A percentile compares a stretch with the other conserved stretches of the same genome.
Conservation (phyloP, 768 basidiomycete genomes). For the Xanthoconium stramineum region DNA sequence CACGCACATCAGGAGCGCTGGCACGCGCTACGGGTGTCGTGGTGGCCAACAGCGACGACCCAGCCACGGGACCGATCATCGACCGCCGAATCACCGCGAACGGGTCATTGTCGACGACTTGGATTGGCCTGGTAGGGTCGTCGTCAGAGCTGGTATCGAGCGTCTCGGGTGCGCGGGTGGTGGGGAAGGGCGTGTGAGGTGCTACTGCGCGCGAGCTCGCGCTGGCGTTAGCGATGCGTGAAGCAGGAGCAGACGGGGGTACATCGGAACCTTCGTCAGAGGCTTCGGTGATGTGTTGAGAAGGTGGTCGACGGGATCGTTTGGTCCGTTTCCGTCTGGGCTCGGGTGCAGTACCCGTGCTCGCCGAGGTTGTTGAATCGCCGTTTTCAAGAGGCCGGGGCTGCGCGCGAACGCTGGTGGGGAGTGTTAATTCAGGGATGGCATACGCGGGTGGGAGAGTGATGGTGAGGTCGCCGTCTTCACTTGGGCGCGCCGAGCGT, state of each 20-base stretch:
- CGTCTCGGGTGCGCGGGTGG: neutral
- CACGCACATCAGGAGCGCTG: slow-evolving; percentile 4
- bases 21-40: neutral
- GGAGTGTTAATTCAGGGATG: slow-evolving; percentile 27
- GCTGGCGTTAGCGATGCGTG: neutral
- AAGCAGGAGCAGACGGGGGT: neutral
- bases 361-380: neutral
- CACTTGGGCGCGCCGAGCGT: neutral
- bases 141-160: slow-evolving; percentile 22
- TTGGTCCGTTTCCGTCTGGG: slow-evolving; percentile 2
- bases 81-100: slow-evolving; percentile 18
- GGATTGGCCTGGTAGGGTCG: slow-evolving; percentile 14
- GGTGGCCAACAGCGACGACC: neutral
- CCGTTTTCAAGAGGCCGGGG: neutral
- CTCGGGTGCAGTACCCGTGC: neutral
- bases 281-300: slow-evolving; percentile 25
- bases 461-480: slow-evolving; percentile 13
- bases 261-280: slow-evolving; percentile 19
- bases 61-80: neutral
- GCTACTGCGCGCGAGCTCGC: neutral
- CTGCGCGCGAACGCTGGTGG: slow-evolving; percentile 17
- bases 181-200: neutral
- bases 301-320: slow-evolving; percentile 19
- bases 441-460: slow-evolving; percentile 25
- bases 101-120: slow-evolving; percentile 26